These are phyloP conservation scores for Populus alba DNA, from an alignment of 345 rosid species.

Conservation along the genomic window DNA sequence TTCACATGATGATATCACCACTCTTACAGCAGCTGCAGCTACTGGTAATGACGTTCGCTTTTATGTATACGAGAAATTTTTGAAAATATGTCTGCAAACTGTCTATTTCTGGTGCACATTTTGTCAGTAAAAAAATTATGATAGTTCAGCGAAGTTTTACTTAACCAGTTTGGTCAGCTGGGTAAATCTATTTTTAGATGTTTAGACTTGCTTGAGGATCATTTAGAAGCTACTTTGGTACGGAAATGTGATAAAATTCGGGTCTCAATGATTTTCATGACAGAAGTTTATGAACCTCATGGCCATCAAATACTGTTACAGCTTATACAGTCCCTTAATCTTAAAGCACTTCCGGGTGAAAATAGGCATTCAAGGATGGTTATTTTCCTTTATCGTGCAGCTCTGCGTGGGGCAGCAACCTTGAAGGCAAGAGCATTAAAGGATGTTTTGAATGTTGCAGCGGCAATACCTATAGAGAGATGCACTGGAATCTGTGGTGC, in stretches of 20 bases:
- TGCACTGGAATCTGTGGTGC: slow-evolving; percentile 48
- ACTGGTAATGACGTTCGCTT: slow-evolving; percentile 48
- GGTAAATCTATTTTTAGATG: not conserved
- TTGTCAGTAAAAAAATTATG: not conserved
- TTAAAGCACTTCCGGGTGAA: not conserved
- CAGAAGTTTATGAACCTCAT: not conserved
- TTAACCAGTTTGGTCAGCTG: not conserved
- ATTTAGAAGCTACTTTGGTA: not conserved
- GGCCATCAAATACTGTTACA: not conserved
- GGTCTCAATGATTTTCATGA: not conserved
- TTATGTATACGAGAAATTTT: not conserved
- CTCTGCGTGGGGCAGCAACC: slow-evolving; percentile 91
- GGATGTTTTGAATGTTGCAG: slow-evolving; percentile 74
- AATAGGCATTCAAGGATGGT: not conserved
- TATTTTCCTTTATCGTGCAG: slow-evolving; percentile 30
- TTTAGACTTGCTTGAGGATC: not conserved
- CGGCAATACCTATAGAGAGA: slow-evolving; percentile 70
- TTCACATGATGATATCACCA: slow-evolving; percentile 76
- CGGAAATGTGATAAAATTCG: not conserved
- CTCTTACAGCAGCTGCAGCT: slow-evolving; percentile 96
- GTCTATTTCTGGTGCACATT: not conserved
- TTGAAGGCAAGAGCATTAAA: slow-evolving; percentile 84
- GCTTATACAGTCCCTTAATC: not conserved
- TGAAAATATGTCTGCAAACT: not conserved
- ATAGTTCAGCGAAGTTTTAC: not conserved